A percentile compares a stretch with the other conserved stretches of the same genome.
Conservation (phyloP, 257 asterid species). For the Nicotiana benthamiana region DNA sequence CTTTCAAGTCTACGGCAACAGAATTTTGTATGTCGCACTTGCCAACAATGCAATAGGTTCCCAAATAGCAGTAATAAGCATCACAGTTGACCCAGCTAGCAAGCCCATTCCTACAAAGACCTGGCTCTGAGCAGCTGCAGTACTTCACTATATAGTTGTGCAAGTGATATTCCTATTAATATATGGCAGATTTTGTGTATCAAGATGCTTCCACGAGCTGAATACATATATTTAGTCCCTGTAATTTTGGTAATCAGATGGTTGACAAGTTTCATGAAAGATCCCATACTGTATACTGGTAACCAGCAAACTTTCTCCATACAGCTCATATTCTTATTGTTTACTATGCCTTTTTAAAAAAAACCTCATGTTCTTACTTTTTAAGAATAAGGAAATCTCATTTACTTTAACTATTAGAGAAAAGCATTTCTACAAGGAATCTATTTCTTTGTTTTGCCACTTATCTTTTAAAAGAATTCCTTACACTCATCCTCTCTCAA, state of each 20-base stretch:
- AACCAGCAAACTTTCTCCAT: neutral
- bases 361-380: too few species aligned
- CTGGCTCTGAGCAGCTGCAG: slow-evolving; percentile 81
- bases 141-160: slow-evolving; percentile 22
- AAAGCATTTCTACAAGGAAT: neutral
- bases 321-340: neutral
- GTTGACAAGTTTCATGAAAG: neutral
- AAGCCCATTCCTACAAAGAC: slow-evolving; percentile 94
- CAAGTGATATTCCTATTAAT: slow-evolving; percentile 1
- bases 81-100: slow-evolving; percentile 91
- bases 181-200: neutral
- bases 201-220: neutral
- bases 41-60: slow-evolving; percentile 74
- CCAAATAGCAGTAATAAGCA: slow-evolving; percentile 89
- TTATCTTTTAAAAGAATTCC: neutral
- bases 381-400: neutral
- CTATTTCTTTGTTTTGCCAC: neutral
- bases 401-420: neutral
- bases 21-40: slow-evolving; percentile 57
- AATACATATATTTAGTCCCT: neutral
- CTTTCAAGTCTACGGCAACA: slow-evolving; percentile 47
- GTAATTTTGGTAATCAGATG: neutral
- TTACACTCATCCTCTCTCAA: neutral
- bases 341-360: too few species aligned
- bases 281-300: neutral